Percentiles rank a stretch among this genome's conserved stretches.
Evolutionary conservation across 345 rosid species (phyloP).

Genomic region (Theobroma cacao): DNA sequence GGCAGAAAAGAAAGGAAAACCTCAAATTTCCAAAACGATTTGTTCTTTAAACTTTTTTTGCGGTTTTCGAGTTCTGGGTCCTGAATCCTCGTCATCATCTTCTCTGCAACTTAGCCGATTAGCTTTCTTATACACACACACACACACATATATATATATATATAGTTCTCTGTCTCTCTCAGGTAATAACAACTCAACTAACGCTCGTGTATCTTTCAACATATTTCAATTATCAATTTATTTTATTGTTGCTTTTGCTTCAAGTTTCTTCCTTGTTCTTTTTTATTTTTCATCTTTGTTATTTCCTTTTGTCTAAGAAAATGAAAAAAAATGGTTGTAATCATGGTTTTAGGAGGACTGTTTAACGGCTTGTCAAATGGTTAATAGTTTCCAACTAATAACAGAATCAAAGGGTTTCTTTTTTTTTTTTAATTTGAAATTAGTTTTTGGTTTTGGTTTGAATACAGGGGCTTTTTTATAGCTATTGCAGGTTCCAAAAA

Average conservation of each 20-base stretch:
- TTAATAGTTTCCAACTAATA: conserved; percentile 9
- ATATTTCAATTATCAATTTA: neutral
- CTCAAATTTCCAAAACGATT: conserved; percentile 4
- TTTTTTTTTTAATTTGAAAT: neutral
- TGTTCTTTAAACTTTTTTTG: neutral
- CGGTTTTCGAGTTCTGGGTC: neutral
- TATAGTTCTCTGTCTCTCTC: neutral
- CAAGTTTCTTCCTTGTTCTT: conserved; percentile 4
- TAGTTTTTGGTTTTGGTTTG: neutral
- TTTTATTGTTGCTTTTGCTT: conserved; percentile 11
- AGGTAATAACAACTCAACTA: conserved; percentile 9
- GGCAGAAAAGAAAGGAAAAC: neutral
- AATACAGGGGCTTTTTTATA: conserved; percentile 3
- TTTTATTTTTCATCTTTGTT: neutral
- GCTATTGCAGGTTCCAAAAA: neutral
- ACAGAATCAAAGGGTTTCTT: neutral
- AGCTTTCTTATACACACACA: too few species aligned
- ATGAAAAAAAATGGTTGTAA: neutral
- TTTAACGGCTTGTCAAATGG: conserved; percentile 15
- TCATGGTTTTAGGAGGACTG: neutral
- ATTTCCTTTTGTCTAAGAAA: neutral
- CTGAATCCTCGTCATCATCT: neutral
- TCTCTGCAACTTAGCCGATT: conserved; percentile 4
- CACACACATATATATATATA: too few species aligned
- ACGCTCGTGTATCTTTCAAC: conserved; percentile 2